Percentiles rank a stretch among this genome's conserved stretches.
Conservation (phyloP, 768 basidiomycete genomes). For the Rhodotorula toruloides region DNA sequence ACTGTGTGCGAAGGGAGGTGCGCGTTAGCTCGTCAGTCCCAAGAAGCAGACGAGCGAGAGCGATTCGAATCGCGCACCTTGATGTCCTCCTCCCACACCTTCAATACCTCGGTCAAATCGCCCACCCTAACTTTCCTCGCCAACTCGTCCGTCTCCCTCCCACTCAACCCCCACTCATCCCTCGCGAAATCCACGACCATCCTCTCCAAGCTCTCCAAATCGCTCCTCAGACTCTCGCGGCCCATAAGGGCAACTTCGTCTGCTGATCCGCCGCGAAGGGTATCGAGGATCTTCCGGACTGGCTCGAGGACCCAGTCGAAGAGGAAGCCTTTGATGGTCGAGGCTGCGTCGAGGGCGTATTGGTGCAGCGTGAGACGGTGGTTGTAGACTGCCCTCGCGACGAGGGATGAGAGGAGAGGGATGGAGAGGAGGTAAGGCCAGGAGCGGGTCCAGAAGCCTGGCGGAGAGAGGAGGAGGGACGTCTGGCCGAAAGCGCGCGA, state of each 20-base stretch:
- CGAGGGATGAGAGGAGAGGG: conserved; percentile 62
- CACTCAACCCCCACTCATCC: conserved; percentile 67
- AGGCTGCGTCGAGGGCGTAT: conserved; percentile 57
- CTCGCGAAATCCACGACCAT: conserved; percentile 81
- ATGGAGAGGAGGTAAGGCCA: conserved; percentile 79
- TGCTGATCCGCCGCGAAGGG: conserved; percentile 72
- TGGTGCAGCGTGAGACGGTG: conserved; percentile 59
- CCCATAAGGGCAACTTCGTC: conserved; percentile 58
- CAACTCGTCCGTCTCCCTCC: conserved; percentile 62
- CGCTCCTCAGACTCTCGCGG: conserved; percentile 74
- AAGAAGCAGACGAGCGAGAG: not conserved
- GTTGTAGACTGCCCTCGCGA: conserved; percentile 54
- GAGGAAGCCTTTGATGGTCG: conserved; percentile 68
- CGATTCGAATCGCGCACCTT: conserved; percentile 48
- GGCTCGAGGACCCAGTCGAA: conserved; percentile 82
- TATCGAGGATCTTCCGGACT: conserved; percentile 70
- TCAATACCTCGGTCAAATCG: conserved; percentile 77
- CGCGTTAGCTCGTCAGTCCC: not conserved
- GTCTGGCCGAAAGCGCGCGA: conserved; percentile 45
- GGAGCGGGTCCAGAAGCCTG: conserved; percentile 60
- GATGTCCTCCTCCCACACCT: conserved; percentile 88
- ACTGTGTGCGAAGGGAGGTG: conserved; percentile 40
- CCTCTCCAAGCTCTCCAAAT: conserved; percentile 84
- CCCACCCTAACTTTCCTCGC: conserved; percentile 65
- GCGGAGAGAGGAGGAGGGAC: conserved; percentile 57